Evolutionary conservation across 176 grass and related monocot species (phyloP).

Genomic region (Lolium perenne): DNA sequence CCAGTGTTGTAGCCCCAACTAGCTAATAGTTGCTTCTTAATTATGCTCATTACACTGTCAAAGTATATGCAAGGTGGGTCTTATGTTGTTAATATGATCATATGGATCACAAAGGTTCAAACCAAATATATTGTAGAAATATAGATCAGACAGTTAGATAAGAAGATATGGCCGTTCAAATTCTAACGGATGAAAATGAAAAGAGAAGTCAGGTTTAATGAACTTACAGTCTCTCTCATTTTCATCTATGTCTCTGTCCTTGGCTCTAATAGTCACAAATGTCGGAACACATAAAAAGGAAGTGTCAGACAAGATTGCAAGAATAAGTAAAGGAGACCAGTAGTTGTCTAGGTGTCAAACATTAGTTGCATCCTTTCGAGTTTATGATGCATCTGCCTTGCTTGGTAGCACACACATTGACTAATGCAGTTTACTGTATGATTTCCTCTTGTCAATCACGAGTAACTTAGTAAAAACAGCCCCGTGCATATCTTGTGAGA

Average conservation of each 20-base stretch:
- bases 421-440: not conserved
- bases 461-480: slow-evolving; percentile 41
- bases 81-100: slow-evolving; percentile 7
- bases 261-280: not conserved
- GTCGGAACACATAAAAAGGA: not conserved
- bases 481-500: slow-evolving; percentile 12
- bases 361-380: not conserved
- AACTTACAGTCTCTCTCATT: not conserved
- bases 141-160: not conserved
- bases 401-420: not conserved
- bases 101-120: not conserved
- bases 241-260: not conserved
- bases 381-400: slow-evolving; percentile 19
- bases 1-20: not conserved
- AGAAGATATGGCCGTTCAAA: not conserved
- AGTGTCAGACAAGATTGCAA: not conserved
- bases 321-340: not conserved
- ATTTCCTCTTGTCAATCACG: slow-evolving; percentile 36
- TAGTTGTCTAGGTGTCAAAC: not conserved
- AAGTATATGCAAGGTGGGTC: not conserved
- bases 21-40: not conserved
- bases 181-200: not conserved
- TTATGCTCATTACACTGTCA: not conserved
- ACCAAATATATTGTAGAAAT: not conserved
- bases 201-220: not conserved